Evolutionary conservation across 208 protist genomes (phyloP).

Genomic region (Crithidia fasciculata): DNA sequence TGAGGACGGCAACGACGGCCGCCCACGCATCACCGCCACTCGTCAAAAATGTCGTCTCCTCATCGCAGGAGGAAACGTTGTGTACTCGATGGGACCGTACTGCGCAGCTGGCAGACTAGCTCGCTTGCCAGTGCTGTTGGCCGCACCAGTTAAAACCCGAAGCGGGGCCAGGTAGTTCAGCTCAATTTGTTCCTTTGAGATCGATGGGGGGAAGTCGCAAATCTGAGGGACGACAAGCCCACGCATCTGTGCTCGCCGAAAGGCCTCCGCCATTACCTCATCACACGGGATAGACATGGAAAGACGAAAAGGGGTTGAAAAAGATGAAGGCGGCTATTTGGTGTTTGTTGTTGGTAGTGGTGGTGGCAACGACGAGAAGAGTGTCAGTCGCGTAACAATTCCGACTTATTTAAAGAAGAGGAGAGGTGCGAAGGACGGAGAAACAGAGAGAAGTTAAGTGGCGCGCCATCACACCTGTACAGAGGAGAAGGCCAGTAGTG

Average conservation of each 20-base stretch:
- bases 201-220: conserved; percentile 60
- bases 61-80: background rate
- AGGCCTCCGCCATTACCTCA: conserved; percentile 51
- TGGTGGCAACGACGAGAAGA: background rate
- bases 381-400: background rate
- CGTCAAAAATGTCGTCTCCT: conserved; percentile 16
- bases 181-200: conserved; percentile 44
- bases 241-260: conserved; percentile 74
- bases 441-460: too few relatives aligned
- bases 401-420: too few relatives aligned
- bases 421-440: too few relatives aligned
- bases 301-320: background rate
- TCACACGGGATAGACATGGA: conserved; percentile 15
- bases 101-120: background rate
- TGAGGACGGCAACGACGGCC: conserved; percentile 6
- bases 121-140: background rate
- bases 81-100: conserved; percentile 23
- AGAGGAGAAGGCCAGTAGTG: background rate
- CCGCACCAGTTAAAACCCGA: background rate
- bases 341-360: background rate
- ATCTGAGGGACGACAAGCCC: conserved; percentile 49
- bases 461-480: too few relatives aligned
- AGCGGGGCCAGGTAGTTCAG: conserved; percentile 55
- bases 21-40: conserved; percentile 36
- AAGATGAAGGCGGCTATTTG: background rate